Evolutionary conservation across 768 basidiomycete species (phyloP).

Genomic region (Botryobasidium botryosum): DNA sequence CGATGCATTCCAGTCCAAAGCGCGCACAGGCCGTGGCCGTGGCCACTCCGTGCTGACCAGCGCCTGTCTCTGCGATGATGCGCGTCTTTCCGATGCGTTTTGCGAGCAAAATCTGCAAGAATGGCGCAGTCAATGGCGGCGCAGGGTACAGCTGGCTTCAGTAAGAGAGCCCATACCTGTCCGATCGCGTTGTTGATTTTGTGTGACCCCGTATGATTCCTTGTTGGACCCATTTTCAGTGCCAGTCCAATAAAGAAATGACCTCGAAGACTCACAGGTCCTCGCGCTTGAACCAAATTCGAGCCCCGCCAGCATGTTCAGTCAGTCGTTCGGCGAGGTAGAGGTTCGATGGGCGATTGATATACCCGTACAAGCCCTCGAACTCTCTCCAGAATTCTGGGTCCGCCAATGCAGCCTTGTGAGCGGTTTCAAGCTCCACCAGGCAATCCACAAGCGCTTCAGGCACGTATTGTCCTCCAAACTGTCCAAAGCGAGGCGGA

Average conservation of each 20-base stretch:
- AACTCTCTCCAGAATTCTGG: constrained; percentile 90
- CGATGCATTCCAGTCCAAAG: constrained; percentile 85
- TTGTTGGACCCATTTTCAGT: constrained; percentile 16
- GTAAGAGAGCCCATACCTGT: constrained; percentile 36
- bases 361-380: constrained; percentile 74
- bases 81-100: constrained; percentile 84
- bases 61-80: constrained; percentile 98
- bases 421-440: constrained; percentile 74
- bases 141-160: no score
- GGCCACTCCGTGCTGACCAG: constrained; percentile 97
- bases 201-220: constrained; percentile 97
- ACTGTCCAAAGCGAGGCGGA: constrained; percentile 80
- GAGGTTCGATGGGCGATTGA: constrained; percentile 82
- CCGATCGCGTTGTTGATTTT: constrained; percentile 99
- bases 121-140: constrained; percentile 4
- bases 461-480: constrained; percentile 95
- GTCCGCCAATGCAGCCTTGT: constrained; percentile 71
- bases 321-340: constrained; percentile 88
- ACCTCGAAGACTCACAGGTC: constrained; percentile 45
- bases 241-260: background rate
- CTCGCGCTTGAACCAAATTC: constrained; percentile 95
- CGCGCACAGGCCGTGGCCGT: constrained; percentile 97
- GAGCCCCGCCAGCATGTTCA: constrained; percentile 78
- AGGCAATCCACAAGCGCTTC: constrained; percentile 91
- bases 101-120: constrained; percentile 72